Conservation (phyloP, 2,329 filamentous ascomycete species). For the Calycina herbarum region DNA sequence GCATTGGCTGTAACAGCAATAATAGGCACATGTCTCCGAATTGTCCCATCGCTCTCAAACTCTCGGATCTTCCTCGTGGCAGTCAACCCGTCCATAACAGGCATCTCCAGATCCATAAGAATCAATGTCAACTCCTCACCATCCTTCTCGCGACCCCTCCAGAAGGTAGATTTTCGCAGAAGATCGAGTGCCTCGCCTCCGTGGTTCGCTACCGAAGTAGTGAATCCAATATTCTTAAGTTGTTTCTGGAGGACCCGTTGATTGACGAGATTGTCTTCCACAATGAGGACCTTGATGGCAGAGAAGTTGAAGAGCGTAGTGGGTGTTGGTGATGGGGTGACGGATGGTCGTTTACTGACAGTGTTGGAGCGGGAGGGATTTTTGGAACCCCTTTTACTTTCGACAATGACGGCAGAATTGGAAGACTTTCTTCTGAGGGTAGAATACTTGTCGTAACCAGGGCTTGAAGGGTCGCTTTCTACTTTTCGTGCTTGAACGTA, state of each 20-base stretch:
- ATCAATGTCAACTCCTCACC: slow-evolving; percentile 64
- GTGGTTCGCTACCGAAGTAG: slow-evolving; percentile 63
- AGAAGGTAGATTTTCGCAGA: slow-evolving; percentile 56
- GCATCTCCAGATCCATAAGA: slow-evolving; percentile 83
- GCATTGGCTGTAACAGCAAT: slow-evolving; percentile 85
- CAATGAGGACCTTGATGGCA: slow-evolving; percentile 56
- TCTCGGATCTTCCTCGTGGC: slow-evolving; percentile 70
- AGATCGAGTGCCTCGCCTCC: slow-evolving; percentile 62
- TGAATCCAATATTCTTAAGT: slow-evolving; percentile 60
- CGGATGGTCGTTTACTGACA: slow-evolving; percentile 9
- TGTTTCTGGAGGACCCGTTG: slow-evolving; percentile 64
- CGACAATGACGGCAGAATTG: slow-evolving; percentile 24
- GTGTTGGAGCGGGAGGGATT: slow-evolving; percentile 21
- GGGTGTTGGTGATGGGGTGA: slow-evolving; percentile 12
- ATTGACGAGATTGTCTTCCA: slow-evolving; percentile 69
- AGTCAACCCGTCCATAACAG: slow-evolving; percentile 78
- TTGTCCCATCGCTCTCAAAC: slow-evolving; percentile 61
- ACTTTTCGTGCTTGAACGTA: slow-evolving; percentile 49
- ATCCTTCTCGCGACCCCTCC: slow-evolving; percentile 45
- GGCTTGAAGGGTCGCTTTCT: slow-evolving; percentile 29
- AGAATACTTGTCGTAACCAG: slow-evolving; percentile 23
- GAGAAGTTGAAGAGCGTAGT: slow-evolving; percentile 23
- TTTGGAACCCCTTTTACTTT: slow-evolving; percentile 28
- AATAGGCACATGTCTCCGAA: slow-evolving; percentile 69
- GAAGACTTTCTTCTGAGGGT: slow-evolving; percentile 26